These are phyloP conservation scores for Mentha longifolia DNA, from an alignment of 257 asterid species.

Conservation along the genomic window DNA sequence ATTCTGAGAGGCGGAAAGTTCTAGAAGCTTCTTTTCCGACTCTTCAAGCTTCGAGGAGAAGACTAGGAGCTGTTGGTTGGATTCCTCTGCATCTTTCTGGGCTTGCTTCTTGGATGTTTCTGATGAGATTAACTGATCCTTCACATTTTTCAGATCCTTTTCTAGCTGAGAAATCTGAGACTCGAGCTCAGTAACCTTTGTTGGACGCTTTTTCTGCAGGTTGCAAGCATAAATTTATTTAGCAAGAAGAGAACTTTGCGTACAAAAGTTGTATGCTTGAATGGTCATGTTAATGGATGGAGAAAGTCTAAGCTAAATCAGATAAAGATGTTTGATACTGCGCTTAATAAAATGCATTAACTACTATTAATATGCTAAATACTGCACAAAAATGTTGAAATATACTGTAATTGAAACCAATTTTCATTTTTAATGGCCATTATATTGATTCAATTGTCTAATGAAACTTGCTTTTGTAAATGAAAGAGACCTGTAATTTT, in stretches of 20 bases:
- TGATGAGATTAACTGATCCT: constrained; percentile 64
- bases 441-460: too few relatives aligned
- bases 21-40: constrained; percentile 43
- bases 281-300: background rate
- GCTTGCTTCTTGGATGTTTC: constrained; percentile 70
- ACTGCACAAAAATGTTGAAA: too few relatives aligned
- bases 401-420: too few relatives aligned
- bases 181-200: constrained; percentile 70
- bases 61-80: constrained; percentile 55
- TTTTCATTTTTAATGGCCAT: too few relatives aligned
- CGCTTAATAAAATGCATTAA: too few relatives aligned
- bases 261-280: background rate
- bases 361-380: too few relatives aligned
- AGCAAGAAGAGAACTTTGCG: background rate
- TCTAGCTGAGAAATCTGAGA: constrained; percentile 71
- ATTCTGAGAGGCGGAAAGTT: constrained; percentile 36
- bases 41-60: constrained; percentile 63
- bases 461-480: too few relatives aligned
- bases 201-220: constrained; percentile 58
- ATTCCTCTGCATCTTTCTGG: constrained; percentile 64
- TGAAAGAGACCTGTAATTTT: too few relatives aligned
- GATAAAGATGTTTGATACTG: too few relatives aligned
- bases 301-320: too few relatives aligned
- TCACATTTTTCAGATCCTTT: constrained; percentile 66
- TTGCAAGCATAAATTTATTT: constrained; percentile 15